Percentiles rank a stretch among this genome's conserved stretches.
Conservation (phyloP, 768 basidiomycete genomes). For the Suillus placidus region DNA sequence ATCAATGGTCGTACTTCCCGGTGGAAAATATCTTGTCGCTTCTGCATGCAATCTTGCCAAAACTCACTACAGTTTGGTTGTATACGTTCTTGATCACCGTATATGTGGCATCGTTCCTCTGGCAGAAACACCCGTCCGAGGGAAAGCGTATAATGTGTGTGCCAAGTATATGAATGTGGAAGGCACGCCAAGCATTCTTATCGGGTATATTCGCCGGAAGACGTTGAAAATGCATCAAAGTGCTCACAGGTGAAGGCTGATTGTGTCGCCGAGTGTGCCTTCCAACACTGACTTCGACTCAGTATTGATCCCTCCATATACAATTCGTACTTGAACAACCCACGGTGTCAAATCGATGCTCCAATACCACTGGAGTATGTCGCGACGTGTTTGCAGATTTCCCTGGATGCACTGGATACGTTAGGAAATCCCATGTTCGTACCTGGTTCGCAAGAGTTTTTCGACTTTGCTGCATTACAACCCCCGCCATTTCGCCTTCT, state of each 20-base stretch:
- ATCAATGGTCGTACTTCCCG: constrained; percentile 63
- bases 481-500: constrained; percentile 46
- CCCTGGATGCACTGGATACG: constrained; percentile 46
- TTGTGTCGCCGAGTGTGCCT: constrained; percentile 1
- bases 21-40: constrained; percentile 68
- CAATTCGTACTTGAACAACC: constrained; percentile 34
- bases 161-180: constrained; percentile 59
- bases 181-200: constrained; percentile 52
- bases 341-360: constrained; percentile 43
- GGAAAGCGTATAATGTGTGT: constrained; percentile 58
- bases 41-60: constrained; percentile 51
- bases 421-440: constrained; percentile 45
- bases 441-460: constrained; percentile 42
- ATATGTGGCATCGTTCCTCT: constrained; percentile 44
- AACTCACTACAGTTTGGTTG: constrained; percentile 50
- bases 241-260: constrained; percentile 6
- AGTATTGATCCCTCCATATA: constrained; percentile 37
- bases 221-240: constrained; percentile 17
- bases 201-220: constrained; percentile 52
- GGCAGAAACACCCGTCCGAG: constrained; percentile 50
- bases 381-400: constrained; percentile 44
- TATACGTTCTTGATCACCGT: constrained; percentile 61
- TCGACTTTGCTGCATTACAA: constrained; percentile 36
- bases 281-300: constrained; percentile 14
- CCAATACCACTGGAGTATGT: constrained; percentile 47